Conservation (phyloP, 495 filamentous ascomycete genomes). For the Xylaria bambusicola region DNA sequence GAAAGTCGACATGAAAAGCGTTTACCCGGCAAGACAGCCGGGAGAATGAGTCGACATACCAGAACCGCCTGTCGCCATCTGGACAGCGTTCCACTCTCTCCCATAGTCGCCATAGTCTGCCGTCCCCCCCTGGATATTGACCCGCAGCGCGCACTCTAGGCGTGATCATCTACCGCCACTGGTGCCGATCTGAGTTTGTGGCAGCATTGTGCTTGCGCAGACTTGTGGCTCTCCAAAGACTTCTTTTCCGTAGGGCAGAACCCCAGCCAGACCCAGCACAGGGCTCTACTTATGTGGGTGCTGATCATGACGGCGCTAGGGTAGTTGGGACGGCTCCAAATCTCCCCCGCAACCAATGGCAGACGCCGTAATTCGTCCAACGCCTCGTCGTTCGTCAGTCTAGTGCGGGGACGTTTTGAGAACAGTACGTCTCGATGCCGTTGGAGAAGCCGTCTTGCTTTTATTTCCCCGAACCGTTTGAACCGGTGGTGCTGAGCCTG, state of each 20-base stretch:
- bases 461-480: slow-evolving; percentile 1
- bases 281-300: too few species aligned
- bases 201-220: slow-evolving; percentile 15
- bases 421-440: slow-evolving; percentile 10
- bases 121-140: background rate
- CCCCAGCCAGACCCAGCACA: too few species aligned
- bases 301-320: background rate
- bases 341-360: slow-evolving; percentile 10
- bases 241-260: slow-evolving; percentile 26
- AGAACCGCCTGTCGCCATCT: background rate
- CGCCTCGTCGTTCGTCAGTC: slow-evolving; percentile 1
- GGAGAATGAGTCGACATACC: background rate
- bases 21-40: slow-evolving; percentile 30
- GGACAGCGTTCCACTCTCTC: background rate
- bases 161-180: slow-evolving; percentile 30
- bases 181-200: slow-evolving; percentile 26
- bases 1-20: slow-evolving; percentile 18
- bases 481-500: background rate
- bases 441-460: slow-evolving; percentile 11
- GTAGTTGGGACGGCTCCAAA: background rate
- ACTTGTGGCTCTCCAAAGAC: slow-evolving; percentile 11
- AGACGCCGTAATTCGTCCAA: background rate
- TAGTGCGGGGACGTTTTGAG: slow-evolving; percentile 6
- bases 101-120: background rate
- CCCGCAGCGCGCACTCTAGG: background rate